Conservation (phyloP, 1,139 yeast species). For the Saccharomyces pastorianus region DNA sequence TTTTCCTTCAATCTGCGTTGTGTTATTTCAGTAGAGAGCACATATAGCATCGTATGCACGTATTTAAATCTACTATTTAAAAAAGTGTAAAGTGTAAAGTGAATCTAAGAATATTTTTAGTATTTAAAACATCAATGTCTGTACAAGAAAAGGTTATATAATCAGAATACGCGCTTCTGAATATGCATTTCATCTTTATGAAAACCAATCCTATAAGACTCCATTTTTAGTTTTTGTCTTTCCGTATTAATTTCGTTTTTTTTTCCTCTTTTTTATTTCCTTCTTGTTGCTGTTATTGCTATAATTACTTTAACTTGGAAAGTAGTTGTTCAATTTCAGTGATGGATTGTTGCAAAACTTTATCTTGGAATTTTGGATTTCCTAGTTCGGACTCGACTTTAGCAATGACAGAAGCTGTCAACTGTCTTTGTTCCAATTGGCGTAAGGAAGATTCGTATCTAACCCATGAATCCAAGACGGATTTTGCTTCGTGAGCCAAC, state of each 20-base stretch:
- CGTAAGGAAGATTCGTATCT: slow-evolving; percentile 96
- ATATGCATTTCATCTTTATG: background rate
- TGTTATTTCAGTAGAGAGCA: background rate
- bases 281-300: background rate
- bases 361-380: slow-evolving; percentile 91
- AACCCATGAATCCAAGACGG: slow-evolving; percentile 97
- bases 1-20: background rate
- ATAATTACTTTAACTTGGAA: slow-evolving; percentile 27
- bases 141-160: background rate
- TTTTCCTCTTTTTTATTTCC: background rate
- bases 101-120: background rate
- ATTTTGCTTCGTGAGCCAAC: slow-evolving; percentile 81
- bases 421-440: slow-evolving; percentile 91
- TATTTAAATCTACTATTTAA: background rate
- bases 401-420: slow-evolving; percentile 75
- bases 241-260: background rate
- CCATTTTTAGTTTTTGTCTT: background rate
- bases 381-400: slow-evolving; percentile 81
- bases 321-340: slow-evolving; percentile 86
- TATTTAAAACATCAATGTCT: background rate
- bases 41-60: background rate
- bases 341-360: slow-evolving; percentile 81
- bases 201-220: background rate
- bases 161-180: background rate
- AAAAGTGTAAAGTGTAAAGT: background rate